These are phyloP conservation scores for Scenedesmus sp. DNA, from an alignment of 163 green algal species.

Conservation along the genomic window DNA sequence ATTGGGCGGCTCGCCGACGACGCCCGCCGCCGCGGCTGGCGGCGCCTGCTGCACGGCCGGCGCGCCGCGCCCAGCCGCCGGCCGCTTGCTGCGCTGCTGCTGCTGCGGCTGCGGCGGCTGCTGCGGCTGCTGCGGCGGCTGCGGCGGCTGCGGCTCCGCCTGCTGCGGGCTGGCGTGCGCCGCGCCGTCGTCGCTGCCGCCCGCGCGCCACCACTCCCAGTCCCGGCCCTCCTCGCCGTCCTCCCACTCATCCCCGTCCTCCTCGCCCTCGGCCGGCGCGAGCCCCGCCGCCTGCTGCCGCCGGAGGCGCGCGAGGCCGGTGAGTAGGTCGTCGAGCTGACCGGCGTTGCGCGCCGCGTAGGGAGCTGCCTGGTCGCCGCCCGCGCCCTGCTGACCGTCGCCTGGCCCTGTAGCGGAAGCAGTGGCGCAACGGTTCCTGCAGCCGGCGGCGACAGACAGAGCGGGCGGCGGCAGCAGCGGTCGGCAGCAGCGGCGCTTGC, in stretches of 20 bases:
- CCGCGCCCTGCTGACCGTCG: not conserved
- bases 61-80: too few relatives aligned
- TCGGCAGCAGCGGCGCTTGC: not conserved
- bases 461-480: not conserved
- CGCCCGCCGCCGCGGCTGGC: too few relatives aligned
- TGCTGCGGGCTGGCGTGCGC: too few relatives aligned
- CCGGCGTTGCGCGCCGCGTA: conserved; percentile 1
- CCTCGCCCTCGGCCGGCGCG: conserved; percentile 7
- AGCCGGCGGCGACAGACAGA: not conserved
- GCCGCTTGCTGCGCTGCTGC: not conserved
- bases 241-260: conserved; percentile 24
- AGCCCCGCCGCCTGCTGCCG: conserved; percentile 14
- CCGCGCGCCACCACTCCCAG: conserved; percentile 35
- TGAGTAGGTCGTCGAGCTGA: conserved; percentile 31
- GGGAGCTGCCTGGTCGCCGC: too few relatives aligned
- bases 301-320: conserved; percentile 11
- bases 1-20: too few relatives aligned
- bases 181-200: not conserved
- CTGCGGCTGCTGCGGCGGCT: conserved; percentile 17
- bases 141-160: too few relatives aligned
- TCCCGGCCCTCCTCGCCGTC: conserved; percentile 29
- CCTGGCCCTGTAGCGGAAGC: too few relatives aligned
- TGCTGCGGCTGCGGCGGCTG: not conserved
- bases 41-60: too few relatives aligned
- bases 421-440: not conserved